These are phyloP conservation scores for Arabidopsis suecica DNA, from an alignment of 345 rosid species.

Conservation along the genomic window DNA sequence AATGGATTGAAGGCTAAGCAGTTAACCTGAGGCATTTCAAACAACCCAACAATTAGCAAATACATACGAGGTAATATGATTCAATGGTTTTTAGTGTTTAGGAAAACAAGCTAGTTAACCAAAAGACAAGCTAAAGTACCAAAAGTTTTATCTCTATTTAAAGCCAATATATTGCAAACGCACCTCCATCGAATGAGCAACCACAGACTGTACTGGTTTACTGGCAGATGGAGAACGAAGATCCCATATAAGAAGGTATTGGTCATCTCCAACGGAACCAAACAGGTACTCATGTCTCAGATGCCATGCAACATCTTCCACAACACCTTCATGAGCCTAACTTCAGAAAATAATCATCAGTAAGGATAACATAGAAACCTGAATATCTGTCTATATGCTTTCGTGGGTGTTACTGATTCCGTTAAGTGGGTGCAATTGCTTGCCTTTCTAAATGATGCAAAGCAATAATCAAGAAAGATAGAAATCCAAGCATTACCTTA, in stretches of 20 bases:
- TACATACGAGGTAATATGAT: conserved; percentile 1
- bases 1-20: conserved; percentile 98
- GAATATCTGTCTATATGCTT: background rate
- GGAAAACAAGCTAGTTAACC: background rate
- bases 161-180: conserved; percentile 21
- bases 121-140: background rate
- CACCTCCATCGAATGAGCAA: conserved; percentile 99
- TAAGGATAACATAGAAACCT: background rate
- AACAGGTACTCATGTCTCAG: conserved; percentile 90
- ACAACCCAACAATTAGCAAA: conserved; percentile 33
- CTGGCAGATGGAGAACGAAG: conserved; percentile 69
- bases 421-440: background rate
- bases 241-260: conserved; percentile 92
- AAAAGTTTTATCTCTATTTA: background rate
- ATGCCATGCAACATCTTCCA: conserved; percentile 99
- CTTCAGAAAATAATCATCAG: conserved; percentile 25
- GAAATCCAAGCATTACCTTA: conserved; percentile 53
- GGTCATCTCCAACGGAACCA: conserved; percentile 99
- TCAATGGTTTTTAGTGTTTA: background rate
- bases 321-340: conserved; percentile 96
- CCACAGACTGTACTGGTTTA: conserved; percentile 86
- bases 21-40: conserved; percentile 66
- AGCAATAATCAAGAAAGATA: conserved; percentile 2
- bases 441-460: conserved; percentile 13
- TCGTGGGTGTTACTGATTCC: background rate